phyloP scores from a whole-genome alignment of 2,329 filamentous ascomycete species.

The Aspergillus fischeri region DNA sequence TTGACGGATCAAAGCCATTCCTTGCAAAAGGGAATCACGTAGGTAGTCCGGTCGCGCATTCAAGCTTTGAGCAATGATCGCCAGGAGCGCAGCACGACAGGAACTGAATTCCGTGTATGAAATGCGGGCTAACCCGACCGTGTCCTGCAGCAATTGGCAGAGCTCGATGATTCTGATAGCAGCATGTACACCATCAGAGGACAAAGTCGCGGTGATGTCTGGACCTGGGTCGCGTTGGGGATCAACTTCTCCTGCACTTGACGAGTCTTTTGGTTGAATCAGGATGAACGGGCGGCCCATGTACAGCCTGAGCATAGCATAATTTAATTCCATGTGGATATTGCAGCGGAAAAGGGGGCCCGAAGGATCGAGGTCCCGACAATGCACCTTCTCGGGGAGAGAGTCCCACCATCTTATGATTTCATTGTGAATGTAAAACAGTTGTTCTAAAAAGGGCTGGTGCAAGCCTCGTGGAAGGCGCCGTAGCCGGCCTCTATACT shows the following conservation, averaged over 20 bases:
- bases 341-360: conserved; percentile 39
- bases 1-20: conserved; percentile 44
- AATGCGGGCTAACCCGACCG: conserved; percentile 45
- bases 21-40: conserved; percentile 39
- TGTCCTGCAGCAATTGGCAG: conserved; percentile 42
- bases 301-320: conserved; percentile 47
- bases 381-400: conserved; percentile 24
- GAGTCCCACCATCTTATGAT: conserved; percentile 30
- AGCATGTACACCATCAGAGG: conserved; percentile 45
- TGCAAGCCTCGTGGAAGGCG: conserved; percentile 23
- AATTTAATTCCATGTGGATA: conserved; percentile 46
- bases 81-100: conserved; percentile 48
- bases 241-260: background rate
- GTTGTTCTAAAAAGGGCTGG: conserved; percentile 23
- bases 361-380: conserved; percentile 30
- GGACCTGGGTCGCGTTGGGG: background rate
- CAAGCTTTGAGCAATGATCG: conserved; percentile 29
- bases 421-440: conserved; percentile 23
- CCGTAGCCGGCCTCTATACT: conserved; percentile 13
- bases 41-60: conserved; percentile 23
- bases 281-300: conserved; percentile 47
- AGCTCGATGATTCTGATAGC: conserved; percentile 45
- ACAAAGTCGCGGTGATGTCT: conserved; percentile 22
- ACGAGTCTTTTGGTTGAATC: conserved; percentile 21
- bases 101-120: conserved; percentile 51